Conservation (phyloP, 495 filamentous ascomycete genomes). For the Talaromyces proteolyticus region DNA sequence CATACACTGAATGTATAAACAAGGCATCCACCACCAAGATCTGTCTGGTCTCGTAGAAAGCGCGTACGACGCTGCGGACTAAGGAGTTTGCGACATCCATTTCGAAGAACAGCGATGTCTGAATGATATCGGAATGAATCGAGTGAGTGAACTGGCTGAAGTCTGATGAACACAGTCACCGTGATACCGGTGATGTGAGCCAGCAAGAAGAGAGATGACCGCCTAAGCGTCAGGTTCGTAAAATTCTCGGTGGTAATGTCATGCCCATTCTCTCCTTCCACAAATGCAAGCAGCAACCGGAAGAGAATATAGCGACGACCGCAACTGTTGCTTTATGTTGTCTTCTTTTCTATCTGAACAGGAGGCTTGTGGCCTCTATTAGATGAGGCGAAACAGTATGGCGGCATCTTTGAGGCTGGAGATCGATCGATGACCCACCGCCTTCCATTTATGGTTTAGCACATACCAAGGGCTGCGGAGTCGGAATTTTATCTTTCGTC, state of each 20-base stretch:
- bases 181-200: too few species aligned
- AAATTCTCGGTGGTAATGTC: not conserved
- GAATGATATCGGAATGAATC: too few species aligned
- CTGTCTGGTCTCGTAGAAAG: slow-evolving; percentile 88
- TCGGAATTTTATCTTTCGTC: not conserved
- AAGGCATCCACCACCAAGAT: slow-evolving; percentile 90
- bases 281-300: not conserved
- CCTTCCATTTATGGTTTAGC: not conserved
- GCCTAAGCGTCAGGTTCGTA: too few species aligned
- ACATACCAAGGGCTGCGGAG: not conserved
- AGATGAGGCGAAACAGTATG: too few species aligned
- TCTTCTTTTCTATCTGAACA: too few species aligned
- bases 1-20: slow-evolving; percentile 81
- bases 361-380: too few species aligned
- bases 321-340: too few species aligned
- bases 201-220: too few species aligned
- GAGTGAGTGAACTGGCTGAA: too few species aligned
- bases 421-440: not conserved
- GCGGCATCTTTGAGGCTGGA: too few species aligned
- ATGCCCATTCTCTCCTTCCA: not conserved
- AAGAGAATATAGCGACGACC: not conserved
- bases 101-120: not conserved
- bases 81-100: slow-evolving; percentile 89
- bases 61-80: slow-evolving; percentile 79
- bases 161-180: too few species aligned